Base-by-base conservation (phyloP, 495 filamentous ascomycete species). In the Penicillium egyptiacum region DNA sequence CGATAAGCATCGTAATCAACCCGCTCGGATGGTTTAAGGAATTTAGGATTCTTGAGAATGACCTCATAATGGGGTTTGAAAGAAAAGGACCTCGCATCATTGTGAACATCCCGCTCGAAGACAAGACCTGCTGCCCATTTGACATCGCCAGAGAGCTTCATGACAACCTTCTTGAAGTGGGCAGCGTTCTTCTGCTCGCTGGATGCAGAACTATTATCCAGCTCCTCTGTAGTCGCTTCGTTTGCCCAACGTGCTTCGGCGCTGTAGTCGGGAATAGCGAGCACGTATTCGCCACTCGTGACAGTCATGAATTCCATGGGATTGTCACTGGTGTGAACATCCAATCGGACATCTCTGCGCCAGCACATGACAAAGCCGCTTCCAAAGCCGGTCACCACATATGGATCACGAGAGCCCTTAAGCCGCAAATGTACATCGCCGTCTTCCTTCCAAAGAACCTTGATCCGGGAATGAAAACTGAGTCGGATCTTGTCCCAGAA, bases 401-500 rank as follows among this genome's bases (percentile, higher is more conserved):
- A 99, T 5, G 94, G 94, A 74, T 99, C 94, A 57, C 94, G 83
- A 44, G 92, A 86, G 42, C 87, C 86, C 77, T 99, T 99, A 7
- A 99, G 75, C 37, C 91, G 89, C 12, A 99, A 79, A 71, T 98
- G 94, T 26, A 99, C 90, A 73, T 98, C 94, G 19, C 95, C 95
- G 68, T 94, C 94, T 45, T 90, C 93, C 64, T 86, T 92, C 94
- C 94, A 99, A 4, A 86, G 79, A 25, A 97, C 86, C 42, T 82
- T 86, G 55, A 98, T 81, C 16, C 91, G 83, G n/a, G 94, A 98
- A 71, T 99, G 94, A 68, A 96, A 92, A 63, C 87, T 92, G 17
- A 99, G 81, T 56, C 94, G 79, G 31, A 99, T 96, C 79, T 99
- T 99, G 70, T 99, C 94, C 94, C 94, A 99, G 76, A 99, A 99